phyloP scores from a whole-genome alignment of 495 filamentous ascomycete genomes.

The Parachaetomium inaequale region DNA sequence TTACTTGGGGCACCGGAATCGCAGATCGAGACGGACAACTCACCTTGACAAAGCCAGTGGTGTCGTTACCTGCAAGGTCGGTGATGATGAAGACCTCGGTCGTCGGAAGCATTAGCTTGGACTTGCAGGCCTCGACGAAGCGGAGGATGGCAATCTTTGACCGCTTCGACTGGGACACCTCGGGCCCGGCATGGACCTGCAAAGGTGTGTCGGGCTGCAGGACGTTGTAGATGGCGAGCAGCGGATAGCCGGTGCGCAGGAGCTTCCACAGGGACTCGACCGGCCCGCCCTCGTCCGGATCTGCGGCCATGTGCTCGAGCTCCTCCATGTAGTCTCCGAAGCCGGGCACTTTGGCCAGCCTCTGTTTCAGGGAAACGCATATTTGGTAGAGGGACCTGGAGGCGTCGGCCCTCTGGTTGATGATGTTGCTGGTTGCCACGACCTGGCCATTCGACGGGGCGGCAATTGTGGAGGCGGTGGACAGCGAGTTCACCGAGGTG shows the following conservation, averaged over 20 bases:
- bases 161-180: constrained; percentile 58
- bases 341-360: constrained; percentile 75
- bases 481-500: constrained; percentile 48
- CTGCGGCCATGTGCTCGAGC: constrained; percentile 49
- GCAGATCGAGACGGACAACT: constrained; percentile 13
- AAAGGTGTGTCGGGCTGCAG: constrained; percentile 63
- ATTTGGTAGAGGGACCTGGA: constrained; percentile 90
- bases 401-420: constrained; percentile 88
- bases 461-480: constrained; percentile 39
- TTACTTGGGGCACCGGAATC: neutral
- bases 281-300: constrained; percentile 65
- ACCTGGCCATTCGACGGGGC: constrained; percentile 52
- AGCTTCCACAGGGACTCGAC: constrained; percentile 89
- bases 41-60: constrained; percentile 95
- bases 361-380: constrained; percentile 75
- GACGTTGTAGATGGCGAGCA: constrained; percentile 86
- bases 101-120: constrained; percentile 68
- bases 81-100: constrained; percentile 87
- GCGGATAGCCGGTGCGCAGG: constrained; percentile 75
- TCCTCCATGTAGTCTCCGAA: constrained; percentile 70
- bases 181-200: constrained; percentile 54
- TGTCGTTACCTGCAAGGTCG: constrained; percentile 89
- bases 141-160: constrained; percentile 58
- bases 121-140: constrained; percentile 53
- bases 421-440: constrained; percentile 78